Conservation (phyloP, 768 basidiomycete species). For the Tremella yokohamensis region DNA sequence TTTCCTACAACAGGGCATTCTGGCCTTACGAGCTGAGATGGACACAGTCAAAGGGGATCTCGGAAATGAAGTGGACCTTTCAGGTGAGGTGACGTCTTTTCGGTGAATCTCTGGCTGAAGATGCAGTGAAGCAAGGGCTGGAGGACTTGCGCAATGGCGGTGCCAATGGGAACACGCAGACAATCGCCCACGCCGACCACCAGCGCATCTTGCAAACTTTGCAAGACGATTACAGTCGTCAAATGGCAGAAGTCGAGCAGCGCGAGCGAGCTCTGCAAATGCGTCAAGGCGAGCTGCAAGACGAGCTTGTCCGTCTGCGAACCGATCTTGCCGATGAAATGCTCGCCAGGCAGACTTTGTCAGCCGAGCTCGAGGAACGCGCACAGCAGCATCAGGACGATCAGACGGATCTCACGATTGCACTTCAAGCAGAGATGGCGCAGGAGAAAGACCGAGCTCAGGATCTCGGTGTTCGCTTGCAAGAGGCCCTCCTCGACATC, state of each 20-base stretch:
- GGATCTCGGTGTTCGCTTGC: conserved; percentile 43
- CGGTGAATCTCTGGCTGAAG: too few relatives aligned
- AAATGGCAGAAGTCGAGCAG: conserved; percentile 17
- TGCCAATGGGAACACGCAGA: not conserved
- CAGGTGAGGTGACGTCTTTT: too few relatives aligned
- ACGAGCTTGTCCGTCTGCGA: conserved; percentile 34
- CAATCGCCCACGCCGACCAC: conserved; percentile 51
- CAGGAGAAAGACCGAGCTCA: conserved; percentile 55
- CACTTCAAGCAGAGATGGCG: conserved; percentile 33
- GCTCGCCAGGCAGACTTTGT: conserved; percentile 37
- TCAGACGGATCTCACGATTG: conserved; percentile 28
- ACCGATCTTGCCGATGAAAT: conserved; percentile 41
- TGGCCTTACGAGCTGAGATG: too few relatives aligned
- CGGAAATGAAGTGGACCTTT: too few relatives aligned
- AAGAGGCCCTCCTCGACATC: conserved; percentile 42
- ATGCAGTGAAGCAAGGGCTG: too few relatives aligned
- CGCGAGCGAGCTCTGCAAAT: conserved; percentile 20
- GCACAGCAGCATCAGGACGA: conserved; percentile 32
- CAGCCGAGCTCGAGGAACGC: conserved; percentile 33
- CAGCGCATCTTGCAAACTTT: too few relatives aligned
- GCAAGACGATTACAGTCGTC: too few relatives aligned
- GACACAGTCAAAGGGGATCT: too few relatives aligned
- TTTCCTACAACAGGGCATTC: conserved; percentile 55
- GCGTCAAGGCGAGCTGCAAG: conserved; percentile 37
- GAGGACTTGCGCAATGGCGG: too few relatives aligned